Evolutionary conservation across 1,284 basidiomycete genomes (phyloP), one percentile per base, ranked within the genome.

Genomic region (Pterula multifida): DNA sequence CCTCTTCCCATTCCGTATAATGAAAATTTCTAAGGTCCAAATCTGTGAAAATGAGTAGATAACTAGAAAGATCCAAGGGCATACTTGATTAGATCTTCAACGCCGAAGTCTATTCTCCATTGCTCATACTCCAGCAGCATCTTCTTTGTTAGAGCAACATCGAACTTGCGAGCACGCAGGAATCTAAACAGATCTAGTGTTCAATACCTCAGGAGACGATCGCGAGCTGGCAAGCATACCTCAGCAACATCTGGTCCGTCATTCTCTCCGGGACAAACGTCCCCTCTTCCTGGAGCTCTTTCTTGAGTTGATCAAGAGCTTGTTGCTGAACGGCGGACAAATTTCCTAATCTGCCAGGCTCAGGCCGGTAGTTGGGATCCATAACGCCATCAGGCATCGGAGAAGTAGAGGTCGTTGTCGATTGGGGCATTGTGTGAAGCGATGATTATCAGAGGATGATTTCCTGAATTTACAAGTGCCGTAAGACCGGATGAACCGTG

Each of bases 141-240:
- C 58, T 71, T 67, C 71, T 92, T 93, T 13, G 92, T 75, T 61
- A 82, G 83, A 39, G 67, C 63, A 3, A 96, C 64, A 68, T 98
- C 91, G 62, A 97, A 98, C 66, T 90, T 95, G 57, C 95, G 77
- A 3, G 95, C 95, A 35, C 95, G 79, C 54, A 98, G 72, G 71
- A 97, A 98, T 61, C 84, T 48, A 6, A 19, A 44, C 11, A 6
- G 11, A 36, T 17, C n/a, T 46, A 48, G 53, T 28, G 21, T 49
- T 28, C 49, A 28, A 45, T 36, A 25, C 21, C 3, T 26, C 25
- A 47, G 42, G 49, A 44, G 51, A 32, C 49, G 21, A 17, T 42
- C 39, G 19, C 21, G 9, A 17, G 39, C n/a, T 22, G 39, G 39
- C 19, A 42, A 19, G 17, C 6, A 22, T 55, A 85, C 76, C 85